Evolutionary conservation across 2,329 filamentous ascomycete species (phyloP), one percentile per base, ranked within the genome.

Genomic region (Mollisiaceae sp.): DNA sequence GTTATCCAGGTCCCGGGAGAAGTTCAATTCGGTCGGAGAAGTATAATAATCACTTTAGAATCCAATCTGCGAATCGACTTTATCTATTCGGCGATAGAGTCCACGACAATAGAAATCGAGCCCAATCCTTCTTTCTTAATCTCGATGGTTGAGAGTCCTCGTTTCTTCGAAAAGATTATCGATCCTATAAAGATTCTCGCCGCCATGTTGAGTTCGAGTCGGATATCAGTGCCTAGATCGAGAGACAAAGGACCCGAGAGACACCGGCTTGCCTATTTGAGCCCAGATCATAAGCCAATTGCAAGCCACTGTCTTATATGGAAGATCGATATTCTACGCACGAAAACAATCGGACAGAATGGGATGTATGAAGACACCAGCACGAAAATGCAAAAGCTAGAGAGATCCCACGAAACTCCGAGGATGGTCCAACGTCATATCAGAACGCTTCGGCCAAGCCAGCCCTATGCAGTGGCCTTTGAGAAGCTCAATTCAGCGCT

Each of bases 291-390:
- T 62, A 72, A 72, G 12, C 73, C 71, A n/a, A 78, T 81, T 45
- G 78, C 79, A 1, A 79, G 80, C 1, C 78, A 76, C 47, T 85
- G 82, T 65, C 80, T 85, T 56, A 82, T 85, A 0, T 88, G 87
- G 69, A 79, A 80, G 32, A 73, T 81, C 58, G 59, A 62, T n/a
- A 65, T 81, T 15, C 36, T 18, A 14, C 38, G 27, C n/a, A 59
- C 35, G 32, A 39, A 36, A n/a, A 56, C 24, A 12, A n/a, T 56
- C 35, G 57, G 24, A 11, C 27, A 27, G 27, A 32, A 32, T n/a
- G 22, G 38, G 12, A 32, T 55, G 18, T 22, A 56, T 59, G 1
- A 76, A 79, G 5, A 68, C 74, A 45, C 71, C 61, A 60, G 70
- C 4, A 65, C 75, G 47, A 69, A 66, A 8, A 69, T 78, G 20